Percentiles rank a stretch among this genome's conserved stretches.
phyloP scores from a whole-genome alignment of 305 asterid species.

The Rubia peregrina region DNA sequence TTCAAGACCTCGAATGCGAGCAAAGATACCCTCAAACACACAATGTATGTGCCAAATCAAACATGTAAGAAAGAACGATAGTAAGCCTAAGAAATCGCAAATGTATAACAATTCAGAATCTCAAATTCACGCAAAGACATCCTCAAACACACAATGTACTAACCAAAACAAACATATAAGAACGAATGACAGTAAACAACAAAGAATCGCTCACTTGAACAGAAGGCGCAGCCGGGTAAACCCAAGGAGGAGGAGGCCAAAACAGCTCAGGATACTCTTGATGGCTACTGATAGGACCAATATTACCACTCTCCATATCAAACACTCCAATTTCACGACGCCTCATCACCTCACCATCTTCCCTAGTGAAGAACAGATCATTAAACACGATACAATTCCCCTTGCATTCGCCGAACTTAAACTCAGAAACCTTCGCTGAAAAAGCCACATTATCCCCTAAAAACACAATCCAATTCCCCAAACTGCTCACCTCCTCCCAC shows the following conservation, averaged over 20 bases:
- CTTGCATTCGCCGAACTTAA: constrained; percentile 25
- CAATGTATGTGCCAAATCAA: background rate
- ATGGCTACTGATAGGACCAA: constrained; percentile 41
- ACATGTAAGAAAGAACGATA: background rate
- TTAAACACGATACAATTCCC: constrained; percentile 71
- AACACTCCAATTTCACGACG: constrained; percentile 53
- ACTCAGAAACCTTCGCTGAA: constrained; percentile 48
- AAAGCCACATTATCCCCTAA: constrained; percentile 74
- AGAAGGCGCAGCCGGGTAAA: constrained; percentile 30
- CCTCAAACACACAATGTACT: background rate
- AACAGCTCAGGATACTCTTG: constrained; percentile 52
- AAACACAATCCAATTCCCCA: constrained; percentile 67
- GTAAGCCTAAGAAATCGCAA: background rate
- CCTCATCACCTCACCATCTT: constrained; percentile 49
- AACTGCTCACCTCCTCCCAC: constrained; percentile 54
- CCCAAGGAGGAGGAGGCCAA: constrained; percentile 93
- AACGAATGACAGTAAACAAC: background rate
- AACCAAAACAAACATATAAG: background rate
- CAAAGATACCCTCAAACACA: background rate
- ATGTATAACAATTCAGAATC: background rate
- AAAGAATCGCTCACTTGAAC: constrained; percentile 46
- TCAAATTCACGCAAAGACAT: background rate
- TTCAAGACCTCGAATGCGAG: background rate
- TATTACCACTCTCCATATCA: constrained; percentile 59
- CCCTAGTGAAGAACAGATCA: constrained; percentile 38